These are phyloP conservation scores for Plasmodium adleri DNA, from an alignment of 169 alveolate species.

Conservation along the genomic window DNA sequence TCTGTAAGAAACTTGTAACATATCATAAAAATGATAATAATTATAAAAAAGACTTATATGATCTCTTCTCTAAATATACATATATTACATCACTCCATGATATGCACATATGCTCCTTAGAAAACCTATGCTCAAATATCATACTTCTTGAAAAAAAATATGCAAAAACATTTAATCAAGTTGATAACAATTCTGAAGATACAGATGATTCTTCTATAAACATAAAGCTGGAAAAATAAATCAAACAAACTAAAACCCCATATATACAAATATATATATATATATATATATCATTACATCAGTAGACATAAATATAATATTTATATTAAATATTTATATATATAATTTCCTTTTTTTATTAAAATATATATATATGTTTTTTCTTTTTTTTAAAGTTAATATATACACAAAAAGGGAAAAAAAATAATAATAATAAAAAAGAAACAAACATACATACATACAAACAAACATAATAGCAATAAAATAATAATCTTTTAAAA, in stretches of 20 bases:
- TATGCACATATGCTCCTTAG: slow-evolving; percentile 41
- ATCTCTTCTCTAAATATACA: slow-evolving; percentile 64
- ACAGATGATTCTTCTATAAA: slow-evolving; percentile 17
- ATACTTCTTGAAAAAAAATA: slow-evolving; percentile 59
- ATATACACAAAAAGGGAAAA: too few relatives aligned
- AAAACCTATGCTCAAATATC: slow-evolving; percentile 40
- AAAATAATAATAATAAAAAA: too few relatives aligned
- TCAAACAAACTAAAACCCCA: neutral
- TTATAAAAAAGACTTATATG: slow-evolving; percentile 66
- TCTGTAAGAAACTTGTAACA: slow-evolving; percentile 53
- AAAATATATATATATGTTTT: too few relatives aligned
- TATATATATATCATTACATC: too few relatives aligned
- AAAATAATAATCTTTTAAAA: too few relatives aligned
- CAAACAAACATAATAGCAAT: too few relatives aligned
- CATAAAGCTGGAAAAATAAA: neutral
- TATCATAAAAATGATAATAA: slow-evolving; percentile 50
- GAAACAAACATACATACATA: too few relatives aligned
- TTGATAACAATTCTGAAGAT: slow-evolving; percentile 16
- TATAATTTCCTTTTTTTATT: too few relatives aligned
- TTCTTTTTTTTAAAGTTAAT: too few relatives aligned
- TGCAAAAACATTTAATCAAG: slow-evolving; percentile 16
- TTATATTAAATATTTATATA: too few relatives aligned
- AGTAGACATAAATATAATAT: too few relatives aligned
- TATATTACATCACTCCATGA: slow-evolving; percentile 23
- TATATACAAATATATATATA: too few relatives aligned